Evolutionary conservation across 208 protist genomes (phyloP).

Genomic region (Leptomonas pyrrhocoris): DNA sequence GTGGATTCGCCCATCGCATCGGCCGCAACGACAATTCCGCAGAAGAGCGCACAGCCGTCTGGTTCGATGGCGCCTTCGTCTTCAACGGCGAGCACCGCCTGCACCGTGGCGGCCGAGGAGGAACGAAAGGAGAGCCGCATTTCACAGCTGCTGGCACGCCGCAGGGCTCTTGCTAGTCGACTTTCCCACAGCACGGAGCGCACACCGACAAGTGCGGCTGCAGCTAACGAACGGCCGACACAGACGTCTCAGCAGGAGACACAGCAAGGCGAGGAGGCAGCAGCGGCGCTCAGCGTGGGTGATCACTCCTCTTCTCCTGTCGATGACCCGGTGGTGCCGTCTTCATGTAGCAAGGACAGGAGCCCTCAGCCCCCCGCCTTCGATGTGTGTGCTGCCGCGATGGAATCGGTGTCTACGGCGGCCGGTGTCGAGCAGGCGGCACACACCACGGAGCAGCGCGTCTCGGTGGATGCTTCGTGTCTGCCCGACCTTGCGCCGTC

Average conservation of each 20-base stretch:
- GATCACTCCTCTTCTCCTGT: neutral
- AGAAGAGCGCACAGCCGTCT: slow-evolving; percentile 3
- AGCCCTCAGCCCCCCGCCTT: neutral
- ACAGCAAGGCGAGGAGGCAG: neutral
- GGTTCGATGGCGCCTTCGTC: neutral
- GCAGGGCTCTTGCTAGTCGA: neutral
- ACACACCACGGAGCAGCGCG: neutral
- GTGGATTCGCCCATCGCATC: neutral
- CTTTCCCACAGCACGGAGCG: neutral
- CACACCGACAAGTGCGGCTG: neutral
- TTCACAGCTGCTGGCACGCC: slow-evolving; percentile 13
- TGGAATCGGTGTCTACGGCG: neutral
- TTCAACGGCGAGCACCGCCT: neutral
- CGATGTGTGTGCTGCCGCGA: neutral
- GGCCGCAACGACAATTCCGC: neutral
- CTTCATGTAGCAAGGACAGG: neutral
- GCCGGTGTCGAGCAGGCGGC: slow-evolving; percentile 3
- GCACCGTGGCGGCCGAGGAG: neutral
- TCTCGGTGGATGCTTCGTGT: neutral
- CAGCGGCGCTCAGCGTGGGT: neutral
- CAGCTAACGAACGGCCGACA: neutral
- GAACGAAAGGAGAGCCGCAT: neutral
- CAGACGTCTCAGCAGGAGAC: neutral
- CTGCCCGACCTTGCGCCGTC: neutral
- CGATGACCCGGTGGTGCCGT: neutral